Evolutionary conservation across 768 basidiomycete genomes (phyloP).

Genomic region (Chalciporus pseudorubinellus): DNA sequence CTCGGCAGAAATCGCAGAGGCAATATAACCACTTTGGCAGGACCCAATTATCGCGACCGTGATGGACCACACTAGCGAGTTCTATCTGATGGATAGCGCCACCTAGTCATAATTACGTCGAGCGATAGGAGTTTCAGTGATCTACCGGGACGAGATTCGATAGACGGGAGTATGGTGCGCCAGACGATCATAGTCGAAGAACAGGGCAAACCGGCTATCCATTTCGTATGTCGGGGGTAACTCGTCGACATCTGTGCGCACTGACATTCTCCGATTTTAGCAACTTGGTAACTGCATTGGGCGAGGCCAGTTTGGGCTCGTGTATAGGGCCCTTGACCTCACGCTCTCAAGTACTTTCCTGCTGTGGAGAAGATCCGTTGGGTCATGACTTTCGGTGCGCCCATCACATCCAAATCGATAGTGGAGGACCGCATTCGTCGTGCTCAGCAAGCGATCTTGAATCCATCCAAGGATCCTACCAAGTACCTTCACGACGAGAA

Average conservation of each 20-base stretch:
- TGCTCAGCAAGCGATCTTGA: too few relatives aligned
- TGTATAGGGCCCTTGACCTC: slow-evolving; percentile 91
- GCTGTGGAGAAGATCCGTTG: too few relatives aligned
- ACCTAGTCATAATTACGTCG: slow-evolving; percentile 67
- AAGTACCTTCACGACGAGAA: too few relatives aligned
- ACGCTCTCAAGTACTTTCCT: too few relatives aligned
- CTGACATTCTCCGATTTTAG: slow-evolving; percentile 40
- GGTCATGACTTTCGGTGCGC: too few relatives aligned
- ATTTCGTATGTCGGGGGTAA: slow-evolving; percentile 61
- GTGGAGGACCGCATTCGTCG: too few relatives aligned
- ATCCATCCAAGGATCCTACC: too few relatives aligned
- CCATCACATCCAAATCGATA: too few relatives aligned
- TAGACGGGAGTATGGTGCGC: slow-evolving; percentile 62
- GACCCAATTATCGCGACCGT: slow-evolving; percentile 57
- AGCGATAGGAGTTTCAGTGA: slow-evolving; percentile 63
- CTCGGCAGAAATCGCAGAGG: slow-evolving; percentile 60
- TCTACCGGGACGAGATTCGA: slow-evolving; percentile 55
- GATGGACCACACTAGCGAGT: slow-evolving; percentile 65
- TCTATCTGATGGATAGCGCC: slow-evolving; percentile 95
- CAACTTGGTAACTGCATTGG: slow-evolving; percentile 98
- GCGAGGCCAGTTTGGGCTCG: slow-evolving; percentile 93
- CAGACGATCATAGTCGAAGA: slow-evolving; percentile 76
- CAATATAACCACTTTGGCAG: slow-evolving; percentile 67
- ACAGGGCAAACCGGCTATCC: slow-evolving; percentile 74
- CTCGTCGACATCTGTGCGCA: background rate